Conservation (phyloP, 2,329 filamentous ascomycete genomes). For the Sporothrix pallida region DNA sequence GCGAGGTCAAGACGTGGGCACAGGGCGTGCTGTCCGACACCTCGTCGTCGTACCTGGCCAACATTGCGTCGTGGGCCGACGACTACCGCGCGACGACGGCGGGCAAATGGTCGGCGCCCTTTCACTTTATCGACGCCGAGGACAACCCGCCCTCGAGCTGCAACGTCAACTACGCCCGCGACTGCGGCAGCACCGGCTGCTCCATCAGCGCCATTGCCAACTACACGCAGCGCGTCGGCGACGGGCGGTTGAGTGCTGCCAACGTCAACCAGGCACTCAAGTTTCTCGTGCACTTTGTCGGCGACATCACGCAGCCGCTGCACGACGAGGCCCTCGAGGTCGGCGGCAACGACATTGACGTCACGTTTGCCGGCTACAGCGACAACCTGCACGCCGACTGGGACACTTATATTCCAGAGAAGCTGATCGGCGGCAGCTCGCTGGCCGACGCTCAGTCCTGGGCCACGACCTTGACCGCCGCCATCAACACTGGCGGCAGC, state of each 20-base stretch:
- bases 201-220: slow-evolving; percentile 53
- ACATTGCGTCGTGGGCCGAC: slow-evolving; percentile 59
- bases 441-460: slow-evolving; percentile 48
- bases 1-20: slow-evolving; percentile 51
- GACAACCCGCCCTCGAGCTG: slow-evolving; percentile 36
- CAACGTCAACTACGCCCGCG: slow-evolving; percentile 50
- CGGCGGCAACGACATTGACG: slow-evolving; percentile 63
- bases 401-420: slow-evolving; percentile 64
- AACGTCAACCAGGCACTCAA: slow-evolving; percentile 65
- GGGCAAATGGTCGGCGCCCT: slow-evolving; percentile 53
- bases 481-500: slow-evolving; percentile 47
- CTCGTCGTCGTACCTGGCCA: slow-evolving; percentile 54
- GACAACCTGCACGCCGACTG: slow-evolving; percentile 67
- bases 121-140: slow-evolving; percentile 58
- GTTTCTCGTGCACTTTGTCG: slow-evolving; percentile 64
- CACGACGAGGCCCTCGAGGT: slow-evolving; percentile 58
- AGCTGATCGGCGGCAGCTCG: slow-evolving; percentile 47
- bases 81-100: slow-evolving; percentile 53
- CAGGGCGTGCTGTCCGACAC: slow-evolving; percentile 52
- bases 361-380: slow-evolving; percentile 54
- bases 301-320: slow-evolving; percentile 62
- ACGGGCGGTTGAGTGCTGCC: slow-evolving; percentile 52
- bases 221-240: slow-evolving; percentile 59
- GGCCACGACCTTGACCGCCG: slow-evolving; percentile 47
- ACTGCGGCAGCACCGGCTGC: slow-evolving; percentile 54